phyloP scores from a whole-genome alignment of 108 stramenopile species.

The Chaetoceros tenuissimus region DNA sequence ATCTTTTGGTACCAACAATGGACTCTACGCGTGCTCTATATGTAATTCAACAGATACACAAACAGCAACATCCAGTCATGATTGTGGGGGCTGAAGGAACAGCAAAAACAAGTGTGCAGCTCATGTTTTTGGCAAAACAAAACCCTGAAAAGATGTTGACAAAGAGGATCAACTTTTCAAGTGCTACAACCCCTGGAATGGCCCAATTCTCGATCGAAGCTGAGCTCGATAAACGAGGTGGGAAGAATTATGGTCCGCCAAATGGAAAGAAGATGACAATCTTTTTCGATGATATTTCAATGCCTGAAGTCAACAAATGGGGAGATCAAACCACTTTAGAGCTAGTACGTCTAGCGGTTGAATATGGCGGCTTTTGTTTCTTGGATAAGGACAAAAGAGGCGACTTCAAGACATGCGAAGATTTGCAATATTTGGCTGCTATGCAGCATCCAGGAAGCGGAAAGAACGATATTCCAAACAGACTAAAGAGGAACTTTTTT shows the following conservation, averaged over 20 bases:
- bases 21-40: constrained; percentile 78
- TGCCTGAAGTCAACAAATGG: constrained; percentile 91
- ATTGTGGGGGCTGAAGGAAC: constrained; percentile 87
- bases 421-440: constrained; percentile 76
- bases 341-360: constrained; percentile 75
- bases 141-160: constrained; percentile 52
- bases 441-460: constrained; percentile 90
- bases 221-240: constrained; percentile 87
- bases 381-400: constrained; percentile 90
- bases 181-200: constrained; percentile 83
- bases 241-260: constrained; percentile 85
- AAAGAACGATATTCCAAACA: constrained; percentile 86
- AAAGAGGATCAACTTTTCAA: constrained; percentile 85
- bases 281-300: constrained; percentile 85
- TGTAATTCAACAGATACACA: constrained; percentile 63
- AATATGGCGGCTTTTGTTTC: constrained; percentile 82
- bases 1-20: constrained; percentile 88
- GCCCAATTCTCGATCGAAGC: constrained; percentile 82
- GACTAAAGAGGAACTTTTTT: constrained; percentile 88
- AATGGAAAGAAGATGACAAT: constrained; percentile 90
- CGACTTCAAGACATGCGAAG: constrained; percentile 87
- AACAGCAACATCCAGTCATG: constrained; percentile 55
- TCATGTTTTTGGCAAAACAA: constrained; percentile 77
- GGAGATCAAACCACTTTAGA: constrained; percentile 90
- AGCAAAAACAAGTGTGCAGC: constrained; percentile 83